Evolutionary conservation across 1,284 basidiomycete genomes (phyloP).

Genomic region (Stereum hirsutum): DNA sequence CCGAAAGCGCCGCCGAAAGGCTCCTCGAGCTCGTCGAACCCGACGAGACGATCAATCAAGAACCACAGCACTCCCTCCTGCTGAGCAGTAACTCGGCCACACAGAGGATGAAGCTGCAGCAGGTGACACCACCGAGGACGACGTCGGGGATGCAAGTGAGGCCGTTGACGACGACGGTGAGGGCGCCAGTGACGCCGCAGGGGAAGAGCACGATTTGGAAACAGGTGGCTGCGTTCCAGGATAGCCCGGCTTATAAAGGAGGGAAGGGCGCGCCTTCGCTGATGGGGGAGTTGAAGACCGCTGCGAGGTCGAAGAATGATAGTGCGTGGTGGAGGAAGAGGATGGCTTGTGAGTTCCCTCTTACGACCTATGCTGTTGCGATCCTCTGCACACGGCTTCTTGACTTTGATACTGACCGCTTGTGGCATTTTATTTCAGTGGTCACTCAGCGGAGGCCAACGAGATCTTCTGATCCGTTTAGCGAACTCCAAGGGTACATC

Average conservation of each 20-base stretch:
- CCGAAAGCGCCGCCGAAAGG: conserved; percentile 78
- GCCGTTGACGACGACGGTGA: conserved; percentile 11
- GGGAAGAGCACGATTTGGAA: conserved; percentile 51
- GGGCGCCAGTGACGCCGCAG: conserved; percentile 51
- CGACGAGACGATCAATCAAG: conserved; percentile 45
- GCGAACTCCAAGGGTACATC: conserved; percentile 46
- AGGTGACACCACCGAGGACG: conserved; percentile 16
- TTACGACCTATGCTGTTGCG: conserved; percentile 4
- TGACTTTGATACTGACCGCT: conserved; percentile 4
- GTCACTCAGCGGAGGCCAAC: conserved; percentile 34
- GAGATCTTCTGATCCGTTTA: conserved; percentile 27
- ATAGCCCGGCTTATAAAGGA: conserved; percentile 58
- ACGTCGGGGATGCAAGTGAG: too few relatives aligned
- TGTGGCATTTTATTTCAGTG: conserved; percentile 26
- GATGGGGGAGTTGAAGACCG: conserved; percentile 52
- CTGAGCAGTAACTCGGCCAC: conserved; percentile 34
- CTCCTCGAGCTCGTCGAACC: conserved; percentile 73
- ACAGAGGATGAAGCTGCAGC: conserved; percentile 25
- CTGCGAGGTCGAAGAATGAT: conserved; percentile 42
- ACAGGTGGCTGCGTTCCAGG: conserved; percentile 69
- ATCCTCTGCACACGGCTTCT: too few relatives aligned
- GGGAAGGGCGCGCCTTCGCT: conserved; percentile 38
- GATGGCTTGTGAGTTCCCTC: conserved; percentile 43
- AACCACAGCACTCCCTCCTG: conserved; percentile 48
- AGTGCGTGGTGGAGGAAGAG: conserved; percentile 75